phyloP scores from a whole-genome alignment of 768 basidiomycete species.

The Gloeopeniophorella convolvens region DNA sequence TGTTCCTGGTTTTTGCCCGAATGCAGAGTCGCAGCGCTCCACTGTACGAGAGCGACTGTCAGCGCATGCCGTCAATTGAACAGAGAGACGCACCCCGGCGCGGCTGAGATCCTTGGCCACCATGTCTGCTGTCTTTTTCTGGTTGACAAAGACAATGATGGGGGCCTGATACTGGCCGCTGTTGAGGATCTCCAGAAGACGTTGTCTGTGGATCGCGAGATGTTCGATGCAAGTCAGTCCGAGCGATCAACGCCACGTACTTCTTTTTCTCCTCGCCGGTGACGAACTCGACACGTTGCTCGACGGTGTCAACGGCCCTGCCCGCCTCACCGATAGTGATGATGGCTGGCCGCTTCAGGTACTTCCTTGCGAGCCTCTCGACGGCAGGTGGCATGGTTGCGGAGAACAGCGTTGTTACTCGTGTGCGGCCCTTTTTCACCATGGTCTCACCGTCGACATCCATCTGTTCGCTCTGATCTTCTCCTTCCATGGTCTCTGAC shows the following conservation, averaged over 20 bases:
- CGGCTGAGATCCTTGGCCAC: slow-evolving; percentile 91
- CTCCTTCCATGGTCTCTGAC: slow-evolving; percentile 80
- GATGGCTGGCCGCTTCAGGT: slow-evolving; percentile 84
- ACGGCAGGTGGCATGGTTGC: slow-evolving; percentile 99
- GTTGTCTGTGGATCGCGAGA: slow-evolving; percentile 45
- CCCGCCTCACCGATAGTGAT: slow-evolving; percentile 99
- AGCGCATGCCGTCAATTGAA: background rate
- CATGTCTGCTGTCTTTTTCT: slow-evolving; percentile 99
- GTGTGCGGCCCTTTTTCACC: slow-evolving; percentile 68
- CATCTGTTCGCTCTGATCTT: slow-evolving; percentile 68
- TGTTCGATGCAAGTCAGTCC: background rate
- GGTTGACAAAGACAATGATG: slow-evolving; percentile 98
- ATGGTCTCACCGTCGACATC: slow-evolving; percentile 65
- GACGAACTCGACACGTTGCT: slow-evolving; percentile 93
- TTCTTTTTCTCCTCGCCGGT: slow-evolving; percentile 95
- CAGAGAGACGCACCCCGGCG: slow-evolving; percentile 59
- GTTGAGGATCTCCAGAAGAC: slow-evolving; percentile 89
- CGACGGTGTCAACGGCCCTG: slow-evolving; percentile 95
- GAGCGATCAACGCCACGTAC: slow-evolving; percentile 38
- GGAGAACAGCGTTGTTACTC: slow-evolving; percentile 95
- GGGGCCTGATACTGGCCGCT: slow-evolving; percentile 76
- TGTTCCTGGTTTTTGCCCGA: slow-evolving; percentile 98
- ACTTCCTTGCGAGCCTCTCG: slow-evolving; percentile 90
- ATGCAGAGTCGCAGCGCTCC: slow-evolving; percentile 87
- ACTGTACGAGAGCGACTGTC: slow-evolving; percentile 37